Evolutionary conservation across 768 basidiomycete genomes (phyloP).

Genomic region (Phlegmacium glaucopus): DNA sequence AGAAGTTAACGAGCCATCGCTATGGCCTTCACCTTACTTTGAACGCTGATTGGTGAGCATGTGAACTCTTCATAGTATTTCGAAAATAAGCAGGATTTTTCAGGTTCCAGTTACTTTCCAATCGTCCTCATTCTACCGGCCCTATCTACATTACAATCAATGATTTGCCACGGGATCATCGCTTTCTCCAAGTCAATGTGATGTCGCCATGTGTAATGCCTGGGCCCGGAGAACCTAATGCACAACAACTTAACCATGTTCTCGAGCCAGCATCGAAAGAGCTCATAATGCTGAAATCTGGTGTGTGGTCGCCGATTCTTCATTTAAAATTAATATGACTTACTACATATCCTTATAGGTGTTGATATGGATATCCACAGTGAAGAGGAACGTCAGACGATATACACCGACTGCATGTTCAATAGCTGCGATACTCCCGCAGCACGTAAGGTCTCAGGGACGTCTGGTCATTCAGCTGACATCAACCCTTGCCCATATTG

Average conservation of each 20-base stretch:
- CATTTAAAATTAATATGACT: background rate
- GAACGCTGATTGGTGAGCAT: conserved; percentile 23
- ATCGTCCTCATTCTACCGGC: conserved; percentile 23
- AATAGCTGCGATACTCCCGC: conserved; percentile 25
- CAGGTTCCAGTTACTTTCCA: conserved; percentile 21
- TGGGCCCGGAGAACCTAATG: conserved; percentile 23
- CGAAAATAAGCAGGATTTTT: background rate
- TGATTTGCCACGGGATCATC: conserved; percentile 15
- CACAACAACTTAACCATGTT: conserved; percentile 22
- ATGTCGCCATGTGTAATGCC: conserved; percentile 18
- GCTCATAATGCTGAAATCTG: conserved; percentile 16
- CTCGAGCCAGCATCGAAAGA: conserved; percentile 18
- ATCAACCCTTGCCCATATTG: conserved; percentile 26
- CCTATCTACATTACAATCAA: conserved; percentile 20
- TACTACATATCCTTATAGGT: conserved; percentile 14
- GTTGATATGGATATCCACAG: conserved; percentile 21
- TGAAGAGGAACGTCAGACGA: conserved; percentile 6
- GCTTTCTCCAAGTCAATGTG: conserved; percentile 19
- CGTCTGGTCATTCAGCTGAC: conserved; percentile 21
- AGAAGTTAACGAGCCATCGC: conserved; percentile 7
- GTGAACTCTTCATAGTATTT: background rate
- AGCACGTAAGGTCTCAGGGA: conserved; percentile 21
- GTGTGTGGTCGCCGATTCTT: conserved; percentile 13
- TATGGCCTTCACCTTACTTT: conserved; percentile 23
- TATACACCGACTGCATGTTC: conserved; percentile 24